These are phyloP conservation scores for Rhodomyrtus psidioides DNA, from an alignment of 441 rosid species.

Conservation along the genomic window DNA sequence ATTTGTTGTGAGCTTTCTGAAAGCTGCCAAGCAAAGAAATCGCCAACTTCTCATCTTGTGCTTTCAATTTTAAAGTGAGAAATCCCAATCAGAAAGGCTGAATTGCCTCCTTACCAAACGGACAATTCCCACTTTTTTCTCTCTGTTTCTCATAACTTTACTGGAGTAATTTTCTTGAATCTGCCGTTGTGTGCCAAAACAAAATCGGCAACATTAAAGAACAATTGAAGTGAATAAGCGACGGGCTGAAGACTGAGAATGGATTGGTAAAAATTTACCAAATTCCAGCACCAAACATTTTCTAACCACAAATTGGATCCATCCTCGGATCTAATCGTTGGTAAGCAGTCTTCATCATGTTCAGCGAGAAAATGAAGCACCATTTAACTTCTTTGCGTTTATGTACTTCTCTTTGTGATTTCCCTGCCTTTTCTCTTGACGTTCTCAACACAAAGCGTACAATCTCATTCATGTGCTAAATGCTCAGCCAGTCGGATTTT, in stretches of 20 bases:
- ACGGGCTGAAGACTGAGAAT: no score
- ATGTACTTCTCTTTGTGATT: neutral
- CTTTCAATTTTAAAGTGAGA: neutral
- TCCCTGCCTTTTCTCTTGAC: neutral
- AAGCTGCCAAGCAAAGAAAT: neutral
- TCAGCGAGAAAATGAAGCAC: neutral
- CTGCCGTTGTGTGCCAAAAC: neutral
- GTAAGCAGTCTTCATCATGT: slow-evolving; percentile 19
- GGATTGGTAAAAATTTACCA: neutral
- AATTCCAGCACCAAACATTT: neutral
- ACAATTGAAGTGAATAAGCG: no score
- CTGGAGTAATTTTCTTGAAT: neutral
- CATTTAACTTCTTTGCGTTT: neutral
- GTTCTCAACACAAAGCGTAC: neutral
- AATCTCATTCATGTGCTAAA: neutral
- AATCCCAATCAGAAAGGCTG: neutral
- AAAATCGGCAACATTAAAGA: neutral
- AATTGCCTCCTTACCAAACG: neutral
- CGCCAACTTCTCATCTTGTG: neutral
- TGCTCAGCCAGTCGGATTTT: neutral
- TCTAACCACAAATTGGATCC: slow-evolving; percentile 17
- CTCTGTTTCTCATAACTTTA: neutral
- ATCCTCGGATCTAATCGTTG: slow-evolving; percentile 20
- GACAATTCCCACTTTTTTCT: neutral
- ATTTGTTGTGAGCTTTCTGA: neutral